phyloP scores from a whole-genome alignment of 331 rosid species.

The Quercus phellos region DNA sequence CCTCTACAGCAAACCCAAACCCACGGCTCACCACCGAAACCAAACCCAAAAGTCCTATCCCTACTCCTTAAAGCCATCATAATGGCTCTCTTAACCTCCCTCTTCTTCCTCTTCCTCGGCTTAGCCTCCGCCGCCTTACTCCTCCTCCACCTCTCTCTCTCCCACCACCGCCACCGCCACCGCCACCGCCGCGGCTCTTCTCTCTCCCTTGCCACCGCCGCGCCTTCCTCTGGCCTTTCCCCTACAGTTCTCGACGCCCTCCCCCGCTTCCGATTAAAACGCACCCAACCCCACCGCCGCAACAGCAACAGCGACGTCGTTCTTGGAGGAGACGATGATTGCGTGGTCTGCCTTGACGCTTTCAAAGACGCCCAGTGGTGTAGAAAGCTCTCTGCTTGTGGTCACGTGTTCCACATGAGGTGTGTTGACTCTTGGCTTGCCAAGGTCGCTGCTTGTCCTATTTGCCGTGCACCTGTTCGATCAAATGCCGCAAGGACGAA shows the following conservation, averaged over 20 bases:
- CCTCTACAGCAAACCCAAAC: constrained; percentile 7
- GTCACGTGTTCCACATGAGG: constrained; percentile 63
- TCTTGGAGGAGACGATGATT: constrained; percentile 30
- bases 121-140: constrained; percentile 56
- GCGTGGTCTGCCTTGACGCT: constrained; percentile 69
- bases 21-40: constrained; percentile 34
- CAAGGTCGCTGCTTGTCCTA: constrained; percentile 71
- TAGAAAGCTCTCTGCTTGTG: constrained; percentile 51
- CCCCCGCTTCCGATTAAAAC: constrained; percentile 44
- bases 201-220: not conserved
- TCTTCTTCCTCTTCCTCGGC: constrained; percentile 78
- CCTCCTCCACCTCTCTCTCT: constrained; percentile 55
- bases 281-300: not conserved
- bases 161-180: constrained; percentile 59
- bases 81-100: constrained; percentile 67
- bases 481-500: not conserved
- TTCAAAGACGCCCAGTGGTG: constrained; percentile 71
- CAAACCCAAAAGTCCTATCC: constrained; percentile 52
- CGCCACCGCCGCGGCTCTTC: constrained; percentile 33
- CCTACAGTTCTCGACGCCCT: constrained; percentile 45
- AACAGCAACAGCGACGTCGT: not conserved
- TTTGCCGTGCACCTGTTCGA: constrained; percentile 69
- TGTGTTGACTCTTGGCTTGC: constrained; percentile 79
- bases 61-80: constrained; percentile 61
- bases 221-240: constrained; percentile 32